Evolutionary conservation across 2,329 filamentous ascomycete species (phyloP).

Genomic region (Aspergillus versicolor): DNA sequence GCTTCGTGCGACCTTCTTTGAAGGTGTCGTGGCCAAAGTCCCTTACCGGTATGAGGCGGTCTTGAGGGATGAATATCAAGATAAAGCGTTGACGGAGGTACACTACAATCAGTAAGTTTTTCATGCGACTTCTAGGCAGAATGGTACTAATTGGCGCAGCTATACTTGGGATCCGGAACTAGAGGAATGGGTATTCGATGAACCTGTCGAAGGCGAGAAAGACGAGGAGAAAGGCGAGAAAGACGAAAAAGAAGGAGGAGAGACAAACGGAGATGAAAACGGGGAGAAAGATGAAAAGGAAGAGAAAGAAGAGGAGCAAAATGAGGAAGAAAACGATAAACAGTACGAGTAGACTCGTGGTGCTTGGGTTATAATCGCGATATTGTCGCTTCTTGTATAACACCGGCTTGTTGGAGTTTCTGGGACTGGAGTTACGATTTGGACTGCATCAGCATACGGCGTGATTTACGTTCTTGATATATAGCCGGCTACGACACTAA

Average conservation of each 20-base stretch:
- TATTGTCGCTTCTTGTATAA: not conserved
- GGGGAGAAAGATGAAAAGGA: no score
- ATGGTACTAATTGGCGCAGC: slow-evolving; percentile 25
- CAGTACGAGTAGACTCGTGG: slow-evolving; percentile 17
- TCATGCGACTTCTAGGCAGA: not conserved
- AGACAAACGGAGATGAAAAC: not conserved
- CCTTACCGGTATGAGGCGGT: slow-evolving; percentile 52
- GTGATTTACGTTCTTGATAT: no score
- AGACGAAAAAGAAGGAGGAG: not conserved
- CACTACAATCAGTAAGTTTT: slow-evolving; percentile 38
- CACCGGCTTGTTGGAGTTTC: not conserved
- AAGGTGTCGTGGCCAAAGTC: slow-evolving; percentile 68
- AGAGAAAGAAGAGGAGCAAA: no score
- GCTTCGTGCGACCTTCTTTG: slow-evolving; percentile 70
- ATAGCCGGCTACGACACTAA: not conserved
- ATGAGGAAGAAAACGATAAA: slow-evolving; percentile 10
- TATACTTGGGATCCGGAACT: slow-evolving; percentile 37
- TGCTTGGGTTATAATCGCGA: not conserved
- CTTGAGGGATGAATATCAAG: slow-evolving; percentile 40
- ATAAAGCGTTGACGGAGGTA: slow-evolving; percentile 33
- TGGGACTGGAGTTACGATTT: not conserved
- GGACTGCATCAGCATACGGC: not conserved
- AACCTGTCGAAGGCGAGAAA: slow-evolving; percentile 9
- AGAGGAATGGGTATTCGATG: slow-evolving; percentile 35
- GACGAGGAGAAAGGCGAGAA: not conserved